Evolutionary conservation across 768 basidiomycete species (phyloP).

Genomic region (Tricholomella constricta): DNA sequence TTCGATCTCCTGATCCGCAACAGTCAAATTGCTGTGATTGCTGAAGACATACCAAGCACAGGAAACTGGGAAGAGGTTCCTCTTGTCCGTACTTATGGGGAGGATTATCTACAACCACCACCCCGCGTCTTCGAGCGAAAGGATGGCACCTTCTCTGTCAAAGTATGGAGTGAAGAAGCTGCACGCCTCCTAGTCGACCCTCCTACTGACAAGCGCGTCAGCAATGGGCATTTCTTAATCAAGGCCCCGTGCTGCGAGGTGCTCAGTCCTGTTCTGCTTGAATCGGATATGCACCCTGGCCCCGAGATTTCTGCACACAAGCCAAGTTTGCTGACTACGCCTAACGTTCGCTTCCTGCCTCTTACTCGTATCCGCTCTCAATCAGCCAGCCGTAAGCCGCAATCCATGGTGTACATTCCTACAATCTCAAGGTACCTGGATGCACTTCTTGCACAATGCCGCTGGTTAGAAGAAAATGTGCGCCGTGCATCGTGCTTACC

Average conservation of each 20-base stretch:
- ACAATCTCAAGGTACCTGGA: conserved; percentile 2
- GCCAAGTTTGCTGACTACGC: conserved; percentile 14
- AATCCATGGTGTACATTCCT: conserved; percentile 1
- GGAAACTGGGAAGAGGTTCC: conserved; percentile 4
- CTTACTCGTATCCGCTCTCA: conserved; percentile 11
- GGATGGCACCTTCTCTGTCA: conserved; percentile 1
- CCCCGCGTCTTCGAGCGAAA: conserved; percentile 16
- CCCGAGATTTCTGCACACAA: conserved; percentile 11
- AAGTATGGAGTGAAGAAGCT: conserved; percentile 16
- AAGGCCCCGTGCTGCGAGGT: conserved; percentile 9
- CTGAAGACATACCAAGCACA: conserved; percentile 11
- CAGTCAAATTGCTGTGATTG: conserved; percentile 14
- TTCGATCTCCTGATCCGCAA: conserved; percentile 16
- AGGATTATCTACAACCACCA: conserved; percentile 8
- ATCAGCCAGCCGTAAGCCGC: conserved; percentile 13
- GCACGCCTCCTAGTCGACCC: conserved; percentile 6
- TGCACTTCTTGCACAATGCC: conserved; percentile 12
- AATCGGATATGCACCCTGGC: conserved; percentile 17
- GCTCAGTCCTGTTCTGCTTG: conserved; percentile 17
- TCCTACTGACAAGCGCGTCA: too few species aligned
- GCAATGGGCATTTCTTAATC: too few species aligned
- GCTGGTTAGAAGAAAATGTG: conserved; percentile 15
- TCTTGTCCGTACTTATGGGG: conserved; percentile 2
- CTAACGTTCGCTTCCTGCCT: conserved; percentile 12
- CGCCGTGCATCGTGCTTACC: conserved; percentile 1